Evolutionary conservation across 176 grass and related monocot genomes (phyloP), one percentile per base, ranked within the genome.

Genomic region (Cocos nucifera): DNA sequence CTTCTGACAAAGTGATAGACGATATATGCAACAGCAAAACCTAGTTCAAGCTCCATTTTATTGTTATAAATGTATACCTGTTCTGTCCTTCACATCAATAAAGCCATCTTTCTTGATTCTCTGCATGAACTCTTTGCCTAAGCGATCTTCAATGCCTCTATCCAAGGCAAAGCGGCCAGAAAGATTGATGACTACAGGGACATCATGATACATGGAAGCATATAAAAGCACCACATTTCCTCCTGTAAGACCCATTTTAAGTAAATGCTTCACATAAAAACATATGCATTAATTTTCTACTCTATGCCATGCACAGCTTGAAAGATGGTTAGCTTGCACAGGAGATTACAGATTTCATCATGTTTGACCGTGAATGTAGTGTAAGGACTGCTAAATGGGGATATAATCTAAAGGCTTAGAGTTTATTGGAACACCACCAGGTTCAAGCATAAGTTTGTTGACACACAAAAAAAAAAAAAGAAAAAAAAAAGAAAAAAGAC

Each of bases 151-250:
- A 16, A 96, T 96, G 58, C 86, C 86, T 77, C 65, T 62, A 50
- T 90, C 75, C 51, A 96, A 75, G 22, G 78, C 80, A 87, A 96
- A 90, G 7, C 83, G 80, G 0, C 83, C 86, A 78, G 80, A 96
- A 74, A 90, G 78, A 65, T 96, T 96, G 30, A 90, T 73, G 62
- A 96, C 21, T 29, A 27, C 49, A 0, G 72, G 49, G 26, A 88
- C 72, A 69, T 85, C 80, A 69, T 59, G 57, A 55, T 90, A 80
- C 75, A 66, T 69, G 64, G 86, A 96, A 63, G 86, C 86, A 82
- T 88, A 90, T 12, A 96, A 64, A 61, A 96, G 83, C 15, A 74
- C 91, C 50, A 58, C 91, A 87, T 90, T 96, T 72, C 91, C 86
- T 64, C 91, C 78, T 88, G 53, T 55, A 56, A 53, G 17, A 67